Conservation (phyloP, 169 alveolate genomes). For the Cryptosporidium sp. region DNA sequence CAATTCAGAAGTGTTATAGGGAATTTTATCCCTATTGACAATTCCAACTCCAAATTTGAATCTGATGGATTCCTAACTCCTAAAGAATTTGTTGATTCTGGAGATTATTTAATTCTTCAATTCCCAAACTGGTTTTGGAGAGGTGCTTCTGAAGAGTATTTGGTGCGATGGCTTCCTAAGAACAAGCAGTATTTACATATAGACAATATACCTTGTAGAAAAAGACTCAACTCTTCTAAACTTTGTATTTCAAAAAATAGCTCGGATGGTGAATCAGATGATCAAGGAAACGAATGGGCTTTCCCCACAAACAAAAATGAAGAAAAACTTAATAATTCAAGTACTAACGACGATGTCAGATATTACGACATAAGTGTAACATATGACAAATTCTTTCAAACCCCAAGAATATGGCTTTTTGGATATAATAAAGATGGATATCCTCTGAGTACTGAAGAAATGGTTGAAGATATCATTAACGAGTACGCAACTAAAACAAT, state of each 20-base stretch:
- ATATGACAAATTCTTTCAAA: slow-evolving; percentile 81
- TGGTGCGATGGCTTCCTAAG: slow-evolving; percentile 77
- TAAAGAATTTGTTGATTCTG: slow-evolving; percentile 80
- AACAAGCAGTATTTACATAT: slow-evolving; percentile 78
- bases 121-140: slow-evolving; percentile 82
- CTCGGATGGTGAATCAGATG: slow-evolving; percentile 22
- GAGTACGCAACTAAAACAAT: slow-evolving; percentile 93
- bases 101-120: slow-evolving; percentile 78
- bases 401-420: slow-evolving; percentile 94
- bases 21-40: slow-evolving; percentile 12
- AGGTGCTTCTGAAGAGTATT: slow-evolving; percentile 75
- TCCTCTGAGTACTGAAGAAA: slow-evolving; percentile 87
- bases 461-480: slow-evolving; percentile 93
- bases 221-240: slow-evolving; percentile 75
- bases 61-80: slow-evolving; percentile 79
- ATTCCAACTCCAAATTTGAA: slow-evolving; percentile 42
- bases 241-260: slow-evolving; percentile 28
- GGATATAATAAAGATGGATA: slow-evolving; percentile 89
- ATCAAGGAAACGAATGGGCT: slow-evolving; percentile 39
- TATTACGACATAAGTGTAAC: slow-evolving; percentile 81
- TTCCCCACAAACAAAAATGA: slow-evolving; percentile 5
- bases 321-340: not conserved
- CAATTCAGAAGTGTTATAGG: slow-evolving; percentile 32
- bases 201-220: slow-evolving; percentile 77
- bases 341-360: slow-evolving; percentile 75